Base-by-base conservation (phyloP, 371 early-diverging fungal species). In the Mortierella sp. region DNA sequence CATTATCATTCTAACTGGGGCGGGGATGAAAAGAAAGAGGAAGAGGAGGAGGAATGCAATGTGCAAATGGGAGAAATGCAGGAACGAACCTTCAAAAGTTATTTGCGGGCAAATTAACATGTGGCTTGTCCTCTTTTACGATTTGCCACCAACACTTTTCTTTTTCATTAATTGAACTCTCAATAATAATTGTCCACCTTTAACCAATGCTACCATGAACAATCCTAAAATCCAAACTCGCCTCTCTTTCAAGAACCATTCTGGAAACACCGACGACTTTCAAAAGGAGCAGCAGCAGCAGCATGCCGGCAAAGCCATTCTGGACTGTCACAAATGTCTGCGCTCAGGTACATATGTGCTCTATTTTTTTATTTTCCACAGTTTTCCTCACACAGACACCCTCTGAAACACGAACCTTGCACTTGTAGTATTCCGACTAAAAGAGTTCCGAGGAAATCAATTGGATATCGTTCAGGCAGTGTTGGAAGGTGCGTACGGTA, bases 391-490 rank as follows among this genome's bases (percentile, higher is more conserved):
- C 36, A n/a, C 33, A 52, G 16, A 13, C 33, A 47, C 19, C 36
- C 22, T 16, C 24, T 36, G 36, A 36, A 36, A 36, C 36, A 43
- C 38, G 8, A 0, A 60, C 15, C 15, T 15, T 6, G 4, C 0
- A 7, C 9, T 16, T 2, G 47, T 62, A 81, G 81, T 75, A 0
- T 81, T 81, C 63, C 63, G 69, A 4, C 50, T 75, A 16, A 58
- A 69, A 3, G 69, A 71, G 19, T 81, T 81, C 58, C 81, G 76
- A 13, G 81, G 70, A 4, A 38, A 72, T 1, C 97, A 97, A 76
- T 66, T 88, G 28, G 89, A 89, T 6, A 89, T 94, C 8, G 85
- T 97, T 19, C 86, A 92, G 63, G 90, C 94, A 16, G 89, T 91
- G 5, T 67, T 96, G 52, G 86, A 91, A 43, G 87, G 90, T 19